phyloP scores from a whole-genome alignment of 441 rosid species.

The Adansonia grandidieri region DNA sequence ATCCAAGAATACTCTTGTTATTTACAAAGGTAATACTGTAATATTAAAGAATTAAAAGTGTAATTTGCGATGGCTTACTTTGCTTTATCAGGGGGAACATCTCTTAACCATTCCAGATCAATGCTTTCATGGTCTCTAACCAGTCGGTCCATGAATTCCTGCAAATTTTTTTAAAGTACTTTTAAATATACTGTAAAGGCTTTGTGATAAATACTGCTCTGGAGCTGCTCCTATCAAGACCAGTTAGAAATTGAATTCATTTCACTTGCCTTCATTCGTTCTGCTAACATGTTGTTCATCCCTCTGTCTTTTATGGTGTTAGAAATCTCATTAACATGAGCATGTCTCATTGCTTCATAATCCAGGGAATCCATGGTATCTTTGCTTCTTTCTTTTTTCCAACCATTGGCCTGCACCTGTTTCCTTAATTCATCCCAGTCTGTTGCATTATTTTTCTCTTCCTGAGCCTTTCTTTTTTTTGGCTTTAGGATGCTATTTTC shows the following conservation, averaged over 20 bases:
- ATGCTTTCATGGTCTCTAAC: slow-evolving; percentile 77
- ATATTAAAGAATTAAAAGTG: slow-evolving; percentile 18
- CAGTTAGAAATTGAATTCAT: slow-evolving; percentile 25
- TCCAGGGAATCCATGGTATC: slow-evolving; percentile 79
- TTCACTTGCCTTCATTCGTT: slow-evolving; percentile 72
- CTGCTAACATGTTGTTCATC: slow-evolving; percentile 96
- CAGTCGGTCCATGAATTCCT: slow-evolving; percentile 82
- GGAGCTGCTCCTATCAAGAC: slow-evolving; percentile 29
- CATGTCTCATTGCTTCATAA: slow-evolving; percentile 82
- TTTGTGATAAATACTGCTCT: slow-evolving; percentile 26
- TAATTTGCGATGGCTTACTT: slow-evolving; percentile 57
- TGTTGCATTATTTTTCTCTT: slow-evolving; percentile 49
- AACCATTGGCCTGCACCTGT: slow-evolving; percentile 46
- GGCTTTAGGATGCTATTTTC: slow-evolving; percentile 46
- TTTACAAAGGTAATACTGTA: slow-evolving; percentile 10
- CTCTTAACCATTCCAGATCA: slow-evolving; percentile 96
- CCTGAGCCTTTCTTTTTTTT: slow-evolving; percentile 51
- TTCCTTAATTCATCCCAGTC: slow-evolving; percentile 89
- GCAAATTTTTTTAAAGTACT: slow-evolving; percentile 42
- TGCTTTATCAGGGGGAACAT: slow-evolving; percentile 76
- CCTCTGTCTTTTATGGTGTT: slow-evolving; percentile 84
- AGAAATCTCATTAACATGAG: slow-evolving; percentile 57
- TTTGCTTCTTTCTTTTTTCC: slow-evolving; percentile 56
- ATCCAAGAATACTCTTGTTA: slow-evolving; percentile 20
- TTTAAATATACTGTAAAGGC: slow-evolving; percentile 26